Conservation (phyloP, 176 grass and related monocot species). For the Ensete ventricosum region DNA sequence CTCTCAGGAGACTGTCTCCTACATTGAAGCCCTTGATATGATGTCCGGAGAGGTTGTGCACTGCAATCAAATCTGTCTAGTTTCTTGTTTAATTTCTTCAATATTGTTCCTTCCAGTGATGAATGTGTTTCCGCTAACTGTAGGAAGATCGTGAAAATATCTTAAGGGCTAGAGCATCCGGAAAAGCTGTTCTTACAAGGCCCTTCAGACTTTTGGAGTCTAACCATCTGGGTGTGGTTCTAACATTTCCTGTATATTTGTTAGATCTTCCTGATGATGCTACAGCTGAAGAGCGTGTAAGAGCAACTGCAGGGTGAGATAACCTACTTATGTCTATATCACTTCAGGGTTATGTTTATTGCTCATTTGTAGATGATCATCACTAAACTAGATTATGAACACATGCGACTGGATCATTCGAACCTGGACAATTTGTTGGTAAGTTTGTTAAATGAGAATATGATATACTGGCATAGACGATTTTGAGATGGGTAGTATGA, state of each 20-base stretch:
- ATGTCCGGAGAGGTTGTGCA: slow-evolving; percentile 41
- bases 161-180: slow-evolving; percentile 55
- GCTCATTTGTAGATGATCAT: background rate
- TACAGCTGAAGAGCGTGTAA: slow-evolving; percentile 55
- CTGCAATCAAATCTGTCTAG: background rate
- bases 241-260: slow-evolving; percentile 88
- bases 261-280: slow-evolving; percentile 40
- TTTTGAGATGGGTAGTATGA: background rate
- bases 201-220: slow-evolving; percentile 75
- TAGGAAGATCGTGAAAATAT: slow-evolving; percentile 97
- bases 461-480: no score
- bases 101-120: background rate
- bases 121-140: background rate
- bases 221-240: slow-evolving; percentile 79
- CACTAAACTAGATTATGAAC: background rate
- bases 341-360: background rate
- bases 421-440: background rate
- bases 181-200: slow-evolving; percentile 82
- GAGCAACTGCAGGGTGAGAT: slow-evolving; percentile 78
- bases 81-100: background rate
- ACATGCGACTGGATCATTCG: background rate
- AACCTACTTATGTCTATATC: background rate
- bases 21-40: slow-evolving; percentile 91
- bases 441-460: background rate
- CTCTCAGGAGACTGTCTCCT: slow-evolving; percentile 91